These are phyloP conservation scores for Coccomyxa subellipsoidea DNA, from an alignment of 163 green algal species.

Conservation along the genomic window DNA sequence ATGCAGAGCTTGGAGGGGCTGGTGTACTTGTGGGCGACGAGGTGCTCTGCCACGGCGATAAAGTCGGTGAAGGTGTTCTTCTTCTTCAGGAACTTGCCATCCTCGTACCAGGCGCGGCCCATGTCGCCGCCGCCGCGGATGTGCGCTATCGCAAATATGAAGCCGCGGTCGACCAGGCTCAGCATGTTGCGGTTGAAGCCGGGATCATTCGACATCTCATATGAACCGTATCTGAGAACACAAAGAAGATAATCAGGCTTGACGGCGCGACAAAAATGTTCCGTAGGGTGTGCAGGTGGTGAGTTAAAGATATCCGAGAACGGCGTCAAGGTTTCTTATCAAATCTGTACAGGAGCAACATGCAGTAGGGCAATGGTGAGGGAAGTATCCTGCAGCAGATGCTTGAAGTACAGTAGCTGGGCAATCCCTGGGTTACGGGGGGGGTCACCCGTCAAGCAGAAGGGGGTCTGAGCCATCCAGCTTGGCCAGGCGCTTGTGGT, in stretches of 20 bases:
- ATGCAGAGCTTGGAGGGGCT: slow-evolving; percentile 49
- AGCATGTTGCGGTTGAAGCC: slow-evolving; percentile 60
- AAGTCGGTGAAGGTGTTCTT: slow-evolving; percentile 96
- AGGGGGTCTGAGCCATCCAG: slow-evolving; percentile 44
- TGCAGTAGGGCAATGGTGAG: neutral
- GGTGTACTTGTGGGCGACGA: slow-evolving; percentile 68
- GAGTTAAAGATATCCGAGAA: no score
- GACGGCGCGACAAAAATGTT: no score
- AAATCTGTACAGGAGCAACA: neutral
- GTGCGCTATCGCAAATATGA: slow-evolving; percentile 80
- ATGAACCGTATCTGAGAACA: slow-evolving; percentile 56
- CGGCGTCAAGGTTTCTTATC: no score
- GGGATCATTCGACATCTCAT: slow-evolving; percentile 71
- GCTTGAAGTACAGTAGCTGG: no score
- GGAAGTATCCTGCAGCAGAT: neutral
- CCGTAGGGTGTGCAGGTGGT: no score
- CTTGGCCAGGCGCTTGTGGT: slow-evolving; percentile 44
- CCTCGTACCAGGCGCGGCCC: slow-evolving; percentile 65
- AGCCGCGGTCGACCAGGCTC: slow-evolving; percentile 70
- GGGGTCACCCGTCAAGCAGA: slow-evolving; percentile 46
- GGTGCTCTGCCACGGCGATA: slow-evolving; percentile 78
- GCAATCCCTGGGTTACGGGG: no score
- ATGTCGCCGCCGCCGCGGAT: slow-evolving; percentile 59
- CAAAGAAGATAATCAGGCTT: no score
- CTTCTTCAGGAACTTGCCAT: slow-evolving; percentile 91